These are phyloP conservation scores for Dillenia suffruticosa DNA, from an alignment of 164 flowering plant genomes.

Conservation along the genomic window DNA sequence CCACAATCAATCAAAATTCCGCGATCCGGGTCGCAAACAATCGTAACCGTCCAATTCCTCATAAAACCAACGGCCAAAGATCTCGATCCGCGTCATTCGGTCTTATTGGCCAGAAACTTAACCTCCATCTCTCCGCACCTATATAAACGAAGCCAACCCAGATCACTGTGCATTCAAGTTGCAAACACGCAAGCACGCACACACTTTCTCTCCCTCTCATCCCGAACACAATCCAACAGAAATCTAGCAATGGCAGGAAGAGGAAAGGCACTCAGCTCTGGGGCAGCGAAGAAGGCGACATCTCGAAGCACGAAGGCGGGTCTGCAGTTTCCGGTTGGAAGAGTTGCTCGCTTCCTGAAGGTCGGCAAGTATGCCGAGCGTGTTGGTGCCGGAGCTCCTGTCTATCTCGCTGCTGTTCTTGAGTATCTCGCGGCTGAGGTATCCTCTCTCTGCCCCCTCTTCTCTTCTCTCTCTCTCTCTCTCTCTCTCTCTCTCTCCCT, in stretches of 20 bases:
- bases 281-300: constrained; percentile 28
- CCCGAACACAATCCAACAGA: not conserved
- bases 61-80: constrained; percentile 4
- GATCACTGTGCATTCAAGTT: not conserved
- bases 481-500: not conserved
- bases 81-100: constrained; percentile 17
- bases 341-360: constrained; percentile 42
- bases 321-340: constrained; percentile 46
- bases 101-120: constrained; percentile 10
- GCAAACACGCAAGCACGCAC: too few relatives aligned
- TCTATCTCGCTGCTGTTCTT: constrained; percentile 39
- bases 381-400: constrained; percentile 47
- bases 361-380: constrained; percentile 48
- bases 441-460: not conserved
- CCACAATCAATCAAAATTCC: too few relatives aligned
- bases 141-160: not conserved
- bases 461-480: too few relatives aligned
- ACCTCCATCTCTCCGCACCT: not conserved
- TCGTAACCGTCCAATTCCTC: not conserved
- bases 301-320: constrained; percentile 48
- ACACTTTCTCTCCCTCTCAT: too few relatives aligned
- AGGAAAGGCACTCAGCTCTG: constrained; percentile 22
- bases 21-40: too few relatives aligned
- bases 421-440: constrained; percentile 46
- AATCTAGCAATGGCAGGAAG: constrained; percentile 18